Percentiles rank a stretch among this genome's conserved stretches.
Evolutionary conservation across 768 basidiomycete genomes (phyloP).

Genomic region (Mycena epipterygia): DNA sequence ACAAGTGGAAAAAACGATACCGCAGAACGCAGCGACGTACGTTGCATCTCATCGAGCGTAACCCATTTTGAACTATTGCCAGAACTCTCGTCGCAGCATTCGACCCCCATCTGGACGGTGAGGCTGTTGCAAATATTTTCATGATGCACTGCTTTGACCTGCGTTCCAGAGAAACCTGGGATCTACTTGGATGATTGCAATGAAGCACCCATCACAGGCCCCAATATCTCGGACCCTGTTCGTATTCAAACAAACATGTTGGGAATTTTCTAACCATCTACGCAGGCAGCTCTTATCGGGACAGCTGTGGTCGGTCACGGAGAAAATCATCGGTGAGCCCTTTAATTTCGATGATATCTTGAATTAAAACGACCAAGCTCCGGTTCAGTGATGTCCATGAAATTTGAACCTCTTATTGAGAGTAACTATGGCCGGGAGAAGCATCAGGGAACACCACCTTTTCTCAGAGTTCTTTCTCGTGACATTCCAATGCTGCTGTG

Average conservation of each 20-base stretch:
- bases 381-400: too few species aligned
- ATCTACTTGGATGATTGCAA: constrained; percentile 17
- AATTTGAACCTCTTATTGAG: too few species aligned
- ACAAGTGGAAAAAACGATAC: constrained; percentile 14
- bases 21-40: constrained; percentile 11
- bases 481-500: constrained; percentile 30
- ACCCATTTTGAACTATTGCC: background rate
- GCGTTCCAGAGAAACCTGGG: background rate
- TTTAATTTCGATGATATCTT: background rate
- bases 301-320: background rate
- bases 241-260: background rate
- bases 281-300: background rate
- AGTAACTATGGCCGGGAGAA: too few species aligned
- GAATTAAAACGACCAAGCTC: too few species aligned
- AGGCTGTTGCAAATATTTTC: background rate
- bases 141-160: background rate
- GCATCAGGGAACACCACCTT: too few species aligned
- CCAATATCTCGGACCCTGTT: constrained; percentile 9
- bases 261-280: background rate
- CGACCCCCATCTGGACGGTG: constrained; percentile 1
- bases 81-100: constrained; percentile 19
- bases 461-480: too few species aligned
- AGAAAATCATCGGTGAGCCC: constrained; percentile 9
- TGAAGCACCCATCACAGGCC: background rate
- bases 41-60: background rate